Base-by-base conservation (phyloP, 2,329 filamentous ascomycete genomes). In the Nakataea oryzae region DNA sequence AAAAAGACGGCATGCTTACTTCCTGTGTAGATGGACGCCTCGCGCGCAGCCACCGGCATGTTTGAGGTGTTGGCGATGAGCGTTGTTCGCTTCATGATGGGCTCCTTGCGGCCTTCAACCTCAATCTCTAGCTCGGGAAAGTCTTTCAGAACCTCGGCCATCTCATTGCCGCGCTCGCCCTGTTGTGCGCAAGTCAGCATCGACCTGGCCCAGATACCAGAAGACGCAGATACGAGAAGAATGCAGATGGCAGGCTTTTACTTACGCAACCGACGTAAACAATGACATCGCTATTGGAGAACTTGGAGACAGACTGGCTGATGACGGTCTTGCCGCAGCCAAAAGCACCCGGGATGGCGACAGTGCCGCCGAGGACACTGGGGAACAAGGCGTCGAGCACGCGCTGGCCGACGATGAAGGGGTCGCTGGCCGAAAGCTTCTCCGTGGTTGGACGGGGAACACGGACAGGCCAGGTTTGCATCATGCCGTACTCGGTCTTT, bases 261-360 rank as follows among this genome's bases (percentile, higher is more conserved):
- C 41, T 24, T 11, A 50, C 74, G 66, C 83, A 88, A 64, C 95
- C 95, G 64, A 99, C 95, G 74, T 99, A 99, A 69, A 99, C 90
- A 69, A 99, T 99, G 72, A 97, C 91, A 75, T 99, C 95, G 75
- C 90, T 95, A 86, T 99, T 99, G 73, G 95, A 99, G 82, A 99
- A 99, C 79, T 99, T 99, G 76, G 95, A 99, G 66, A 99, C 89
- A 64, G 91, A 96, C 79, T 99, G 95, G 72, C 88, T 93, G 78
- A 99, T 99, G 80, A 99, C 95, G 71, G 95, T 99, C 87, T 99
- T 99, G 73, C 95, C 95, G 72, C 95, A 99, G 67, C 95, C 95
- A 74, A 99, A 99, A 77, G 95, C 95, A 74, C 95, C 95, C 29
- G 95, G 95, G 72, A 99, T 99, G 73, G 93, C 96, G 67, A 97